phyloP scores from a whole-genome alignment of 306 rosid genomes.

The Crataegus laevigata region DNA sequence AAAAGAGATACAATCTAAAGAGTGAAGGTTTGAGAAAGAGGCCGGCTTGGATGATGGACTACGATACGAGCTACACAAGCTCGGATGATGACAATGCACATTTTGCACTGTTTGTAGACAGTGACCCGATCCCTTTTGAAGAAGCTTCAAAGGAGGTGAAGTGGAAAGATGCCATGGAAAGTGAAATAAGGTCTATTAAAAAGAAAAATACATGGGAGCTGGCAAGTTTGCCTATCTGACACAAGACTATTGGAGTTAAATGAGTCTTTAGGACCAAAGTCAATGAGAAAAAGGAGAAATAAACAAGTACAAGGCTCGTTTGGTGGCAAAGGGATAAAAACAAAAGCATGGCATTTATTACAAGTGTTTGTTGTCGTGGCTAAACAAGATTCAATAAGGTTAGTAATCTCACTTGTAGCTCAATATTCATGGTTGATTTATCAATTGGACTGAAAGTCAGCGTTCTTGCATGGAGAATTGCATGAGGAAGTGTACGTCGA shows the following conservation, averaged over 20 bases:
- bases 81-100: background rate
- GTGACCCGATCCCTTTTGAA: too few relatives aligned
- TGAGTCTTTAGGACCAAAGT: too few relatives aligned
- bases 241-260: background rate
- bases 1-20: too few relatives aligned
- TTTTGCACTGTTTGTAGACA: background rate
- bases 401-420: background rate
- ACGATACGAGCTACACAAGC: background rate
- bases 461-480: background rate
- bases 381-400: background rate
- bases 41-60: background rate
- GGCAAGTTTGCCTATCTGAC: background rate
- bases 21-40: background rate
- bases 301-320: background rate
- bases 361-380: background rate
- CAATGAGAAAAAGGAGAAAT: background rate
- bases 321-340: background rate
- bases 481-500: background rate
- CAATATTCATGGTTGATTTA: background rate
- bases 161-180: background rate
- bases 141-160: background rate
- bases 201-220: background rate
- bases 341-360: background rate
- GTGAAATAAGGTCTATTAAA: background rate
- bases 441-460: background rate